A percentile compares a stretch with the other conserved stretches of the same genome.
These are phyloP conservation scores for Aspergillus oerlinghausenensis DNA, from an alignment of 2,329 filamentous ascomycete species.

Conservation along the genomic window DNA sequence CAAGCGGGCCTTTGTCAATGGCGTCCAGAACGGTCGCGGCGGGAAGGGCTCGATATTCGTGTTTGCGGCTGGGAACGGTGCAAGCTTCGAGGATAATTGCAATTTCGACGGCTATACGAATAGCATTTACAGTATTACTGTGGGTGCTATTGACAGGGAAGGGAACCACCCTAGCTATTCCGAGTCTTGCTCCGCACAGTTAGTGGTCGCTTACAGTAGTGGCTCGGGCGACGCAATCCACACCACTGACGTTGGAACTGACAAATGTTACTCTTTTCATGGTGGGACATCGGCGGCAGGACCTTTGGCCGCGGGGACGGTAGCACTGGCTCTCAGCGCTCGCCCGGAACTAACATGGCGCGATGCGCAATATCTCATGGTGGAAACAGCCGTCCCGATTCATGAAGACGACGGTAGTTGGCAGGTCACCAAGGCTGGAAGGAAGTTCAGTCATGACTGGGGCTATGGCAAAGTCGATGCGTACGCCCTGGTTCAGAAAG, in stretches of 20 bases:
- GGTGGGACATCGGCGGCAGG: conserved; percentile 95
- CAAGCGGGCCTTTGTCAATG: conserved; percentile 83
- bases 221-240: conserved; percentile 86
- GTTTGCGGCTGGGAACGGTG: conserved; percentile 94
- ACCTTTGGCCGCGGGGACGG: conserved; percentile 85
- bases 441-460: conserved; percentile 88
- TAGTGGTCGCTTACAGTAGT: conserved; percentile 96
- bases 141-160: conserved; percentile 83
- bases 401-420: conserved; percentile 71
- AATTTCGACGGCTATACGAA: conserved; percentile 99
- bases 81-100: conserved; percentile 83
- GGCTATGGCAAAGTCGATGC: conserved; percentile 95
- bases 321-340: conserved; percentile 78
- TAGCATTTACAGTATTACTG: conserved; percentile 97
- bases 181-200: conserved; percentile 88
- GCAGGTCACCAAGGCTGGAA: conserved; percentile 75
- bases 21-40: conserved; percentile 77
- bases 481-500: conserved; percentile 75
- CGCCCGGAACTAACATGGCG: conserved; percentile 88
- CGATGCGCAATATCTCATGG: conserved; percentile 86
- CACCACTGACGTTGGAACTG: conserved; percentile 86
- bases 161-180: conserved; percentile 94
- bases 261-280: conserved; percentile 74
- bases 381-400: conserved; percentile 78
- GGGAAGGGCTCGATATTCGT: conserved; percentile 90